Base-by-base conservation (phyloP, 495 filamentous ascomycete species). In the Penicillium cataractarum region DNA sequence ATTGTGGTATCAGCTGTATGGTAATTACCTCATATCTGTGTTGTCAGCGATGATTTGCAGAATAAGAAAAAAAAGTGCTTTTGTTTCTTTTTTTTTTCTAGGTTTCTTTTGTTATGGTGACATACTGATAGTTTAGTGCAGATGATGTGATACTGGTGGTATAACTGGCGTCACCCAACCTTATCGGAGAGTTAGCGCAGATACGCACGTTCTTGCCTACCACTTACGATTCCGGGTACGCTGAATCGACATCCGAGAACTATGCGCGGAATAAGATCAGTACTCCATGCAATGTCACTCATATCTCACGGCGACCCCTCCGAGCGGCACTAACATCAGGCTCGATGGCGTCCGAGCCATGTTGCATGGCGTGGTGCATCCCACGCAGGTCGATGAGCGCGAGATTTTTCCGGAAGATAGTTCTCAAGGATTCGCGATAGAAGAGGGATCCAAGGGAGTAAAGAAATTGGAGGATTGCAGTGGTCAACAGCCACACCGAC, bases 121-220 rank as follows among this genome's bases (percentile, higher is more conserved):
- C 80, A 56, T 77, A 82, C 73, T 74, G 73, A 52, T 81, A 82
- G 51, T 80, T 74, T 49, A 77, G 65, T 1, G 78, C 71, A 57
- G 73, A 79, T 4, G 78, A 80, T 1, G 77, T 76, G 57, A 78
- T 64, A 48, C 75, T 78, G 19, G 66, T 69, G 17, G 75, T 76
- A 58, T 73, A 75, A 61, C 69, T 76, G 44, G 66, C 68, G 27
- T 74, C 65, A 49, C 66, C 66, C 39, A 71, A 61, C 3, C 67
- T 75, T 54, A 33, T 55, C 29, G 58, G 4, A 39, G 9, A 33
- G 48, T 70, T 54, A 65, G 62, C 33, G 54, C 8, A 22, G 51
- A 22, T 35, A 40, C 27, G 21, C 12, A 4, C 32, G 29, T 21
- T 35, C 48, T 32, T 9, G 6, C 26, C 46, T 13, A 7, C 6